A percentile compares a stretch with the other conserved stretches of the same genome.
phyloP scores from a whole-genome alignment of 192 early-diverging fungal species.

The Lobosporangium transversale region DNA sequence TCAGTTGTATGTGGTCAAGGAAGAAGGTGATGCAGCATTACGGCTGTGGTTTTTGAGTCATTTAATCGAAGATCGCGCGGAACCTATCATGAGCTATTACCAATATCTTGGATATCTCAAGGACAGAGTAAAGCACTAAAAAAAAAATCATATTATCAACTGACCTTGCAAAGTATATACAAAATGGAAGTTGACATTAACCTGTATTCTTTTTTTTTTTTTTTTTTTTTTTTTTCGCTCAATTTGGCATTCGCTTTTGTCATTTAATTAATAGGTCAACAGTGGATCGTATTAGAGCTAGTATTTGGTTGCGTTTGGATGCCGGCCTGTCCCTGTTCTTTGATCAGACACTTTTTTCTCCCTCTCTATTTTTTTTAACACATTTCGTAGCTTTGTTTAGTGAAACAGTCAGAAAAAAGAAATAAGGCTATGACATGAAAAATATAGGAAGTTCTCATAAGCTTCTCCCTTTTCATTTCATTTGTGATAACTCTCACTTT shows the following conservation, averaged over 20 bases:
- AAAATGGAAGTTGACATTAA: too few species aligned
- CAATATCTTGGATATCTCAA: conserved; percentile 80
- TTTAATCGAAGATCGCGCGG: conserved; percentile 92
- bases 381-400: too few species aligned
- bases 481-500: too few species aligned
- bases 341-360: background rate
- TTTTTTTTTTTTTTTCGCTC: background rate
- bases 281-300: conserved; percentile 29
- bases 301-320: too few species aligned
- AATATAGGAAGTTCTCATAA: too few species aligned
- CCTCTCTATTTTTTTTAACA: too few species aligned
- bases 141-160: too few species aligned
- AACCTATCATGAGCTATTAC: conserved; percentile 78
- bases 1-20: conserved; percentile 85
- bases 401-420: too few species aligned
- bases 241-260: background rate
- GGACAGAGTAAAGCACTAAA: conserved; percentile 60
- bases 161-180: too few species aligned
- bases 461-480: too few species aligned
- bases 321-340: too few species aligned
- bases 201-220: background rate
- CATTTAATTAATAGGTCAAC: conserved; percentile 26
- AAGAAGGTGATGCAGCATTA: conserved; percentile 87
- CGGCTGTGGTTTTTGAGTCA: conserved; percentile 88
- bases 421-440: too few species aligned